Percentiles rank a stretch among this genome's conserved stretches.
phyloP scores from a whole-genome alignment of 192 early-diverging fungal genomes.

The Chytriomyces hyalinus region DNA sequence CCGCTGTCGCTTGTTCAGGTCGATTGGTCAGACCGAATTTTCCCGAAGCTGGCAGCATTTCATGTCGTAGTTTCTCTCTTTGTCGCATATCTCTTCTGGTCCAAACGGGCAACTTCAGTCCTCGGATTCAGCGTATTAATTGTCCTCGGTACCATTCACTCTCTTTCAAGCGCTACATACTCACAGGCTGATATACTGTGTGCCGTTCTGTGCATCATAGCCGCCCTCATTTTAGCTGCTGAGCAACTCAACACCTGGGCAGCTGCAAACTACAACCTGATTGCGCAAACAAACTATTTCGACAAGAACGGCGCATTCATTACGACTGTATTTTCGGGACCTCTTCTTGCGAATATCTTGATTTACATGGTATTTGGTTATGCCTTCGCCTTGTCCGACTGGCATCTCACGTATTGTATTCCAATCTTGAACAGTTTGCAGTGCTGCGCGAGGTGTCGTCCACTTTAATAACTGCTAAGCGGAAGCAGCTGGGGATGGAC shows the following conservation, averaged over 20 bases:
- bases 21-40: slow-evolving; percentile 47
- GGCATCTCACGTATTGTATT: neutral
- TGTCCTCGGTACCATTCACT: neutral
- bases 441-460: slow-evolving; percentile 23
- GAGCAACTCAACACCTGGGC: slow-evolving; percentile 38
- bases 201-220: slow-evolving; percentile 18
- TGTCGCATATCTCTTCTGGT: slow-evolving; percentile 26
- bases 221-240: slow-evolving; percentile 17
- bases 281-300: slow-evolving; percentile 47
- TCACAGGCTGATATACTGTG: too few species aligned
- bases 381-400: neutral
- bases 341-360: slow-evolving; percentile 38
- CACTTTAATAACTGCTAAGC: slow-evolving; percentile 8
- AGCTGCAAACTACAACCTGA: slow-evolving; percentile 9
- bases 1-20: slow-evolving; percentile 20
- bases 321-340: slow-evolving; percentile 41
- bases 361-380: slow-evolving; percentile 33
- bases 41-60: slow-evolving; percentile 24
- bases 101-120: slow-evolving; percentile 8
- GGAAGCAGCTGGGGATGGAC: slow-evolving; percentile 25
- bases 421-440: slow-evolving; percentile 14
- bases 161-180: neutral
- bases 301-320: slow-evolving; percentile 45
- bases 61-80: slow-evolving; percentile 34
- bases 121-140: neutral